These are phyloP conservation scores for Pisolithus marmoratus DNA, from an alignment of 768 basidiomycete species.

Conservation along the genomic window DNA sequence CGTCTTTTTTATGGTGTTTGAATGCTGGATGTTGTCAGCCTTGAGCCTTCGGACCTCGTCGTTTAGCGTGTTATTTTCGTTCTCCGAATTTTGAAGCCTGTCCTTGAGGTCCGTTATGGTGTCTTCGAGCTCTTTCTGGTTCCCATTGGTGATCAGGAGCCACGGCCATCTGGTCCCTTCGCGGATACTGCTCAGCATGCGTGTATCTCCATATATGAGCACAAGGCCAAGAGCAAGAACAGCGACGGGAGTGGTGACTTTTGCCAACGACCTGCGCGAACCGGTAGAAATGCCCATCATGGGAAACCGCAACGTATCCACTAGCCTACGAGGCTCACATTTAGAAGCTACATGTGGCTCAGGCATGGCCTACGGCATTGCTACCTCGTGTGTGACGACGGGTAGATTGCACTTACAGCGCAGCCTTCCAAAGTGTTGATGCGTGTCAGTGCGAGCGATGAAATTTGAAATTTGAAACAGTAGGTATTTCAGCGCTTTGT, in stretches of 20 bases:
- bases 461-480: too few relatives aligned
- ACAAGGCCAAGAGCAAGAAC: constrained; percentile 16
- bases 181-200: constrained; percentile 3
- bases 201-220: neutral
- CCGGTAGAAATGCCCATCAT: constrained; percentile 28
- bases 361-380: constrained; percentile 4
- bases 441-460: too few relatives aligned
- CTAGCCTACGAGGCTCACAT: constrained; percentile 19
- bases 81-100: constrained; percentile 11
- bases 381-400: constrained; percentile 16
- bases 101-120: constrained; percentile 15
- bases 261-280: constrained; percentile 21
- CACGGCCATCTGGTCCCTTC: neutral
- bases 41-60: constrained; percentile 18
- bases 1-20: neutral
- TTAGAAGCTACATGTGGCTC: constrained; percentile 22
- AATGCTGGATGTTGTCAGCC: constrained; percentile 13
- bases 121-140: constrained; percentile 19
- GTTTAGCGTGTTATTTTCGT: neutral
- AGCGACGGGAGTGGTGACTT: constrained; percentile 21
- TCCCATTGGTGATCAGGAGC: neutral
- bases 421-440: too few relatives aligned
- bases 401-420: constrained; percentile 8
- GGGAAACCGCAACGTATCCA: constrained; percentile 13
- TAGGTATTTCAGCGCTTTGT: too few relatives aligned